Evolutionary conservation across 2,329 filamentous ascomycete species (phyloP).

Genomic region (Hypoxylon sp.): DNA sequence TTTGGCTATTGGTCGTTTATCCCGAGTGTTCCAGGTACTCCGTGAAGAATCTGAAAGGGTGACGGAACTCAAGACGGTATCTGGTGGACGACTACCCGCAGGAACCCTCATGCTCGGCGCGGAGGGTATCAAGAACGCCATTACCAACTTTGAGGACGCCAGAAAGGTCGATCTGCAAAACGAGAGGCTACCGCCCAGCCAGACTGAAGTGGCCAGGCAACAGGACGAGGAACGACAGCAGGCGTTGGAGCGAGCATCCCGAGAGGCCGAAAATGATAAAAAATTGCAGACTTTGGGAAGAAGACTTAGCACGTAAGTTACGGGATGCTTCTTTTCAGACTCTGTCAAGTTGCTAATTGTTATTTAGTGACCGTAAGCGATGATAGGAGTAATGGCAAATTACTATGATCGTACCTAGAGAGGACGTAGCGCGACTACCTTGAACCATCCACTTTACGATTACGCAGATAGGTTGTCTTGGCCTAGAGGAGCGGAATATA

Average conservation of each 20-base stretch:
- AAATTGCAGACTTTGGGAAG: constrained; percentile 87
- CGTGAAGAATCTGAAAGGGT: constrained; percentile 97
- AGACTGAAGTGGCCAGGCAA: constrained; percentile 89
- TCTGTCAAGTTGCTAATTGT: constrained; percentile 21
- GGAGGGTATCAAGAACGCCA: constrained; percentile 98
- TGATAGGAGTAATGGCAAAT: constrained; percentile 38
- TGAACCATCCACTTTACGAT: constrained; percentile 36
- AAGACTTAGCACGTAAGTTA: constrained; percentile 94
- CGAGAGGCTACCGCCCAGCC: constrained; percentile 89
- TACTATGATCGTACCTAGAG: constrained; percentile 36
- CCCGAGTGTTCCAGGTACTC: constrained; percentile 97
- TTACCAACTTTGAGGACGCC: constrained; percentile 95
- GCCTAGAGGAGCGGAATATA: constrained; percentile 35
- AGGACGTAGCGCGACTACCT: constrained; percentile 34
- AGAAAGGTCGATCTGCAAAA: constrained; percentile 97
- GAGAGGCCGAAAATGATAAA: constrained; percentile 92
- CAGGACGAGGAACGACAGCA: constrained; percentile 83
- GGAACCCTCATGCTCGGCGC: constrained; percentile 98
- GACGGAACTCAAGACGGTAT: constrained; percentile 96
- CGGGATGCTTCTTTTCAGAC: background rate
- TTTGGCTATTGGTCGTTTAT: constrained; percentile 93
- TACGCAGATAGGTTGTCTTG: constrained; percentile 33
- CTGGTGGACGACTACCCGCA: constrained; percentile 89
- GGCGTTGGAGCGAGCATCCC: constrained; percentile 85
- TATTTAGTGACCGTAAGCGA: constrained; percentile 52